phyloP scores from a whole-genome alignment of 108 stramenopile species.

The Cyclotella choctawhatcheeana region DNA sequence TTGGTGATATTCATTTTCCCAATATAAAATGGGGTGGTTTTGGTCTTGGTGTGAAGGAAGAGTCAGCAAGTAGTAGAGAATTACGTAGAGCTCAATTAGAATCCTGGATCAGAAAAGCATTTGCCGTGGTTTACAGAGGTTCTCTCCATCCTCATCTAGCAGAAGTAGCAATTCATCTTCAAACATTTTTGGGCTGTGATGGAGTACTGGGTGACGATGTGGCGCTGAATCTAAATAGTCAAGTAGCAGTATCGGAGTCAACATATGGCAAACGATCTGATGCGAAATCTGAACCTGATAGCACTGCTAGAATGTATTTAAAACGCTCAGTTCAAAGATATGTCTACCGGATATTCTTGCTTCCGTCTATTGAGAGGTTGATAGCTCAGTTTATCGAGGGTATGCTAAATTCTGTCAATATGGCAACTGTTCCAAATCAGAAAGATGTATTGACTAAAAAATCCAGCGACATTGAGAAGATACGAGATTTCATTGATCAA shows the following conservation, averaged over 20 bases:
- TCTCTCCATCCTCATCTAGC: constrained; percentile 62
- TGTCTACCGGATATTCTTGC: constrained; percentile 75
- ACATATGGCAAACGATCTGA: constrained; percentile 40
- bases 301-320: constrained; percentile 52
- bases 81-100: constrained; percentile 64
- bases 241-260: constrained; percentile 50
- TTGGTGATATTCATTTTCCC: constrained; percentile 71
- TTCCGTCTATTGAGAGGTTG: constrained; percentile 66
- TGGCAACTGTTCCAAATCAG: neutral
- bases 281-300: constrained; percentile 41
- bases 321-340: constrained; percentile 80
- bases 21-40: constrained; percentile 35
- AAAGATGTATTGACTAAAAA: constrained; percentile 38
- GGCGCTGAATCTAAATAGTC: constrained; percentile 30
- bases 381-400: constrained; percentile 70
- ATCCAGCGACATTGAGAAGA: constrained; percentile 58
- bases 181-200: constrained; percentile 85
- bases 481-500: constrained; percentile 74
- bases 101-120: constrained; percentile 64
- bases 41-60: constrained; percentile 34
- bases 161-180: constrained; percentile 80
- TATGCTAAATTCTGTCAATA: constrained; percentile 49
- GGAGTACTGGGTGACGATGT: constrained; percentile 30
- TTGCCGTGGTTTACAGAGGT: constrained; percentile 63
- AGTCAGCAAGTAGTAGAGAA: constrained; percentile 54